These are phyloP conservation scores for Westerdykella aurantiaca DNA, from an alignment of 2,329 filamentous ascomycete genomes.

Conservation along the genomic window DNA sequence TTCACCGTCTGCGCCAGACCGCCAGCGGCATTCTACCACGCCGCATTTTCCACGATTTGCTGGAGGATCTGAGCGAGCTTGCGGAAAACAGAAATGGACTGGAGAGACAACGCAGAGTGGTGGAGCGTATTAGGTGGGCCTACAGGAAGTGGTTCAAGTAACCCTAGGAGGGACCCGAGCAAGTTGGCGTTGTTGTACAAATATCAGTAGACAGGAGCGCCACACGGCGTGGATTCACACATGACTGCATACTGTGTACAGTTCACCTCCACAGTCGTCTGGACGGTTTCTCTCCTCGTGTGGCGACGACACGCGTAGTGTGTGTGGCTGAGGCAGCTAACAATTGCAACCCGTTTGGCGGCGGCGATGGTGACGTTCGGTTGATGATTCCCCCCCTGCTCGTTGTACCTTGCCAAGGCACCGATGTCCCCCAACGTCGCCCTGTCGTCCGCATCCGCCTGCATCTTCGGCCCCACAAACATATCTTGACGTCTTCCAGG, in stretches of 20 bases:
- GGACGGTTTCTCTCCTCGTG: not conserved
- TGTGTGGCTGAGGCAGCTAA: not conserved
- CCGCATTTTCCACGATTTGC: constrained; percentile 74
- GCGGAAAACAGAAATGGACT: constrained; percentile 74
- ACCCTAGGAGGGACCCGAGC: not conserved
- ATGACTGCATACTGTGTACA: not conserved
- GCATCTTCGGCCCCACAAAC: not conserved
- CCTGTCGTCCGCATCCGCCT: not conserved
- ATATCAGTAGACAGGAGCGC: not conserved
- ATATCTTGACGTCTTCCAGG: constrained; percentile 8
- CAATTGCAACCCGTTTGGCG: too few species aligned
- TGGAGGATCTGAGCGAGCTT: constrained; percentile 81
- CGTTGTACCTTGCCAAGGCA: constrained; percentile 2
- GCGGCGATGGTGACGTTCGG: constrained; percentile 2
- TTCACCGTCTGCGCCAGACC: constrained; percentile 71
- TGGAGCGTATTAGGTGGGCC: constrained; percentile 83
- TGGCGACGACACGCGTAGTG: not conserved
- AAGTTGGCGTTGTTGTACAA: not conserved
- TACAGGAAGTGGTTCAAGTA: constrained; percentile 66
- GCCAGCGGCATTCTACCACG: constrained; percentile 64
- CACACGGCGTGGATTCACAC: not conserved
- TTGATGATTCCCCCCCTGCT: constrained; percentile 2
- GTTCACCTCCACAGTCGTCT: not conserved
- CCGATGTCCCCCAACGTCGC: constrained; percentile 1
- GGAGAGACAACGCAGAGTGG: constrained; percentile 67